These are phyloP conservation scores for Knoxdaviesia capensis DNA, from an alignment of 2,329 filamentous ascomycete species.

Conservation along the genomic window DNA sequence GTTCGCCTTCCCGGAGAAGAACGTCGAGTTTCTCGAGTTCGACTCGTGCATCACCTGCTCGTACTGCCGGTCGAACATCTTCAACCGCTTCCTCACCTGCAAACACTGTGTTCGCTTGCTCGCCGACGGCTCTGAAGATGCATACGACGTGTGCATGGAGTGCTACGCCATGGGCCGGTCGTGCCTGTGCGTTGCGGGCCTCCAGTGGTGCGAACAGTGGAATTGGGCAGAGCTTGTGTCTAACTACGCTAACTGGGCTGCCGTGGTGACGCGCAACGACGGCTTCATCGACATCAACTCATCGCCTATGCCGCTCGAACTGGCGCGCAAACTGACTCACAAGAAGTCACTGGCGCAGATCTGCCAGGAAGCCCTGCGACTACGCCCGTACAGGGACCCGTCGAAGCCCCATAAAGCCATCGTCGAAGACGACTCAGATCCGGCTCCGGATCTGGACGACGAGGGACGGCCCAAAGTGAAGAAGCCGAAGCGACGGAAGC, in stretches of 20 bases:
- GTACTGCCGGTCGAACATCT: conserved; percentile 90
- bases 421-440: conserved; percentile 11
- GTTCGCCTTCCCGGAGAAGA: conserved; percentile 52
- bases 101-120: conserved; percentile 56
- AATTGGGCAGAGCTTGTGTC: conserved; percentile 57
- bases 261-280: conserved; percentile 55
- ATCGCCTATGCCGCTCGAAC: conserved; percentile 50
- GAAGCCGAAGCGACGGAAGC: conserved; percentile 34
- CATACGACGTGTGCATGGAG: conserved; percentile 95
- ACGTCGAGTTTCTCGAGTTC: conserved; percentile 58
- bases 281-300: conserved; percentile 42
- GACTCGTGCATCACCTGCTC: conserved; percentile 89
- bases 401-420: conserved; percentile 29
- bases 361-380: conserved; percentile 73
- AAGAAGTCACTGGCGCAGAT: conserved; percentile 77
- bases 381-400: conserved; percentile 67
- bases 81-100: conserved; percentile 91
- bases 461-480: conserved; percentile 41
- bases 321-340: conserved; percentile 43
- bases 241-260: conserved; percentile 69
- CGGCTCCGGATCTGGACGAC: conserved; percentile 41
- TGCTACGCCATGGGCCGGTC: conserved; percentile 96
- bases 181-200: conserved; percentile 67
- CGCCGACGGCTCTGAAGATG: conserved; percentile 51
- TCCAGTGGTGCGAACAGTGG: conserved; percentile 89